phyloP scores from a whole-genome alignment of 306 rosid genomes.

The Fragaria ananassa region DNA sequence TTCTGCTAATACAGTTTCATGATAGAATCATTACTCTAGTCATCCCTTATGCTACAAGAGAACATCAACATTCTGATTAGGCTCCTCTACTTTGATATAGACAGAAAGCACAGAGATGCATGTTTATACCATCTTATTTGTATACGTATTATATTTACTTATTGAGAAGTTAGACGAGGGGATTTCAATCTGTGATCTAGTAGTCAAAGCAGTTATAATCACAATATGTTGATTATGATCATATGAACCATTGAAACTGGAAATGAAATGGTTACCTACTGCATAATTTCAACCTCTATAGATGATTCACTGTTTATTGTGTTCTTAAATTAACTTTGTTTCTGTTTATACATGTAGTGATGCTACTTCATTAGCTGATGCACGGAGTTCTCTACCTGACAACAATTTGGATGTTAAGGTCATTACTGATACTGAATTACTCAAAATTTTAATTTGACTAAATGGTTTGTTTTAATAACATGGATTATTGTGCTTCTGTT shows the following conservation, averaged over 20 bases:
- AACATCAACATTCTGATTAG: not conserved
- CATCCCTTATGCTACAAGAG: not conserved
- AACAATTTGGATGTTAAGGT: constrained; percentile 57
- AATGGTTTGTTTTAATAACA: not conserved
- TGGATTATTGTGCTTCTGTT: constrained; percentile 17
- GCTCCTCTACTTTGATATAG: not conserved
- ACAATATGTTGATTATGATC: not conserved
- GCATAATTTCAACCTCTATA: not conserved
- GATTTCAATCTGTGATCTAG: not conserved
- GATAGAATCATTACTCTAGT: not conserved
- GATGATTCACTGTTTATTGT: constrained; percentile 10
- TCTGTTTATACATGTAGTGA: constrained; percentile 46
- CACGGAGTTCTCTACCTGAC: constrained; percentile 32
- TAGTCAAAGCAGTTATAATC: not conserved
- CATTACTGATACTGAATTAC: constrained; percentile 8
- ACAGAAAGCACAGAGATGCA: not conserved
- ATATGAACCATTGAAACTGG: not conserved
- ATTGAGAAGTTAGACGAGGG: not conserved
- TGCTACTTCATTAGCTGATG: constrained; percentile 39
- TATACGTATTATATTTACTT: not conserved
- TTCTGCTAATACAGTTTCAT: not conserved
- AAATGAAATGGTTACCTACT: not conserved
- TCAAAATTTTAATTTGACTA: constrained; percentile 15
- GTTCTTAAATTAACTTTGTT: constrained; percentile 17
- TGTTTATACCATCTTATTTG: not conserved